Conservation (phyloP, 164 flowering plant species). For the Protea cynaroides region DNA sequence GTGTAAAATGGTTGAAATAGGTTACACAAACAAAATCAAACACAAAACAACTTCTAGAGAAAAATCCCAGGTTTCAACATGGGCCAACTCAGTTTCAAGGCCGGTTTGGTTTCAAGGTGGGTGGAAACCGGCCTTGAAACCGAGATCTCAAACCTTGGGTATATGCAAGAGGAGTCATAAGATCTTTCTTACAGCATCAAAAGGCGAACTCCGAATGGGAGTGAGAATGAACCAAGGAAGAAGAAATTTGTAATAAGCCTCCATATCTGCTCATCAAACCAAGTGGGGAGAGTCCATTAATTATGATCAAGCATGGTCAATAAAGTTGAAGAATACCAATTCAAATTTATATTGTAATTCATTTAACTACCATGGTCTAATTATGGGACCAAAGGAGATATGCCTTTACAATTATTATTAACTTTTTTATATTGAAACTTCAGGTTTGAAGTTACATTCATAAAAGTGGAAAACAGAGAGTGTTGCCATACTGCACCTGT, state of each 20-base stretch:
- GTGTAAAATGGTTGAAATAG: too few species aligned
- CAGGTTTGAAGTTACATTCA: too few species aligned
- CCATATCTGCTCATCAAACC: constrained; percentile 39
- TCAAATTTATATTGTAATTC: neutral
- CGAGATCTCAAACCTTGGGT: too few species aligned
- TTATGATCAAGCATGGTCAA: neutral
- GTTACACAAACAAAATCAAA: too few species aligned
- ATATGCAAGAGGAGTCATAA: neutral
- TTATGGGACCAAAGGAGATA: too few species aligned
- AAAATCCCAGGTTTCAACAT: too few species aligned
- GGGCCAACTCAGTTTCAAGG: too few species aligned
- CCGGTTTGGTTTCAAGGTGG: too few species aligned
- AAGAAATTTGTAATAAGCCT: constrained; percentile 54
- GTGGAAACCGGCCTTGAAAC: too few species aligned
- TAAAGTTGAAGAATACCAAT: neutral
- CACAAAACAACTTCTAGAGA: too few species aligned
- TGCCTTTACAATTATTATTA: neutral
- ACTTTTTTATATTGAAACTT: neutral
- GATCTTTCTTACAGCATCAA: constrained; percentile 37
- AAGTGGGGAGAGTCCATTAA: neutral
- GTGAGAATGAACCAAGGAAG: constrained; percentile 45
- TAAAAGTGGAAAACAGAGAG: too few species aligned
- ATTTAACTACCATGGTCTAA: neutral
- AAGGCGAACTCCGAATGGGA: constrained; percentile 36
- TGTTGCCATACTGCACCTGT: constrained; percentile 25